These are phyloP conservation scores for Bauhinia variegata DNA, from an alignment of 306 rosid species.

Conservation along the genomic window DNA sequence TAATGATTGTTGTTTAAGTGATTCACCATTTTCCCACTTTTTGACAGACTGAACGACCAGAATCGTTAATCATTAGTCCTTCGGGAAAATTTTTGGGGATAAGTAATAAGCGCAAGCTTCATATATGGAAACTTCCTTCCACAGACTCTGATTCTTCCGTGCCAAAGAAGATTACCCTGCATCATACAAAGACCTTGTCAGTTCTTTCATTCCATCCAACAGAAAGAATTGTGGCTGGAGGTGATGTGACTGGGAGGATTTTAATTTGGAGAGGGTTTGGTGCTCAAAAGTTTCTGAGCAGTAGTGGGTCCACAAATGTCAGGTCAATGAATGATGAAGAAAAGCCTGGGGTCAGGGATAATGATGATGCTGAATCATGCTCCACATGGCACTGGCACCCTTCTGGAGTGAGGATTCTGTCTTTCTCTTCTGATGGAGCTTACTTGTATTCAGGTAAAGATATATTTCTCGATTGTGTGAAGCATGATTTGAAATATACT, in stretches of 20 bases:
- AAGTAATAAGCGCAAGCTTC: constrained; percentile 67
- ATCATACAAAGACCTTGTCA: constrained; percentile 69
- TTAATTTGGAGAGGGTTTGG: constrained; percentile 85
- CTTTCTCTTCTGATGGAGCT: constrained; percentile 86
- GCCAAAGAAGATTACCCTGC: constrained; percentile 68
- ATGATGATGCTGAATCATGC: constrained; percentile 88
- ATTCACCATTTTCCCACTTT: constrained; percentile 31
- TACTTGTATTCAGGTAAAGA: constrained; percentile 79
- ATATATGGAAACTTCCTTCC: constrained; percentile 69
- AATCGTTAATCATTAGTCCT: constrained; percentile 61
- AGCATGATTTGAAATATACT: constrained; percentile 4
- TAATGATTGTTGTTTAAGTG: constrained; percentile 28
- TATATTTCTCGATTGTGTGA: not conserved
- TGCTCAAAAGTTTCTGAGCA: constrained; percentile 41
- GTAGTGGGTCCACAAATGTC: constrained; percentile 34
- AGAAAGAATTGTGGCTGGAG: constrained; percentile 82
- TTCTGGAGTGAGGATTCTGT: constrained; percentile 59
- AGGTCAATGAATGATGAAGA: constrained; percentile 44
- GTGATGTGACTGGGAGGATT: constrained; percentile 87
- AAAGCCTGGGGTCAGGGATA: constrained; percentile 76
- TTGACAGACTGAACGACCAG: constrained; percentile 72
- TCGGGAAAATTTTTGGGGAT: constrained; percentile 75
- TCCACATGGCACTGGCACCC: constrained; percentile 96
- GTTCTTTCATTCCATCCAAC: constrained; percentile 81
- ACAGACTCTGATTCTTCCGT: constrained; percentile 47